Base-by-base conservation (phyloP, 768 basidiomycete genomes). In the Udeniomyces megalosporus region DNA sequence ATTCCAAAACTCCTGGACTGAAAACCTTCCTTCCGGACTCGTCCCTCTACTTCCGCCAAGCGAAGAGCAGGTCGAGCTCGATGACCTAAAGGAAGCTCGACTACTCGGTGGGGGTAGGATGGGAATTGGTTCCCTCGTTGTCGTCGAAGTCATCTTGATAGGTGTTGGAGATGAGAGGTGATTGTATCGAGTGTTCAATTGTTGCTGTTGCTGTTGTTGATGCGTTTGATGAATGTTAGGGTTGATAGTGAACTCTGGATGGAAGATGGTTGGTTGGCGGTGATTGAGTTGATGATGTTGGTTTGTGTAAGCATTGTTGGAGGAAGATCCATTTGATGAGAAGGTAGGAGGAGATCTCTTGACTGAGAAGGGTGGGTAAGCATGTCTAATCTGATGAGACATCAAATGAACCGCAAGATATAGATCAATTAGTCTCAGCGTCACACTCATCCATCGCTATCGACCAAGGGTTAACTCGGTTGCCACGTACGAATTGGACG, bases 1-100 rank as follows among this genome's bases (percentile, higher is more conserved):
- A 24, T 54, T 55, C 60, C 60, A 61, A 20, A 61, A 53, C 50
- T 61, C 60, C 31, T 54, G 52, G 14, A 61, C 60, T 11, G 52
- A 54, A 46, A 61, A 61, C 52, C 52, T 54, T 42, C 48, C 58
- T 7, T 31, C 42, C 0, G 31, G 31, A 24, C 35, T 24, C 8
- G 24, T 12, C 28, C 42, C 44, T 24, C 11, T 24, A 28, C 50
- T 26, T 12, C 28, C 35, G 38, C 42, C 50, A n/a, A n/a, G n/a
- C n/a, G n/a, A n/a, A n/a, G 50, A 52, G 15, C 22, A 50, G 50
- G 59, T 17, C 50, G 48, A 47, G 34, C 4, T 49, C 50, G 32
- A 47, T 35, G 10, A 48, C 38, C 10, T 14, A 20, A n/a, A 42
- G 50, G 1, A 38, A 38, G 26, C 42, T 49, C 17, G 48, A 38